phyloP scores from a whole-genome alignment of 768 basidiomycete species.

The Hygrocybe punicea region DNA sequence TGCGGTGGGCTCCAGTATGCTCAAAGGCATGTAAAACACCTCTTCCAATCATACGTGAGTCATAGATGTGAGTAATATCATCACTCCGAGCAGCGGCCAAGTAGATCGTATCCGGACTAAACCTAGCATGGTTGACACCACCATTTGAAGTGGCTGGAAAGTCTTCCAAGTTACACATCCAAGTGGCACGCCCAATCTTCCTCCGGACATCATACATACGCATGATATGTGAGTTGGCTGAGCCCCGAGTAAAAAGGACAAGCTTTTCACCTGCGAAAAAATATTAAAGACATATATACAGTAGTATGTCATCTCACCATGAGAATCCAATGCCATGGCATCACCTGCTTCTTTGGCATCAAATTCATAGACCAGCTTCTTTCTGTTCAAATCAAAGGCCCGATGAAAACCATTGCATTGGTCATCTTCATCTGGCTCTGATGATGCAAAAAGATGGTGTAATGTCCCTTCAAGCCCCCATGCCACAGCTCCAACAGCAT shows the following conservation, averaged over 20 bases:
- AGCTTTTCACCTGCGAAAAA: constrained; percentile 27
- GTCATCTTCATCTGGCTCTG: constrained; percentile 41
- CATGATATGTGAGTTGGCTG: constrained; percentile 33
- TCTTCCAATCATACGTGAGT: constrained; percentile 49
- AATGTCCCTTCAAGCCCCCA: constrained; percentile 50
- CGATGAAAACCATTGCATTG: constrained; percentile 44
- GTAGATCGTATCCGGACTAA: constrained; percentile 60
- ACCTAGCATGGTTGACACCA: constrained; percentile 49
- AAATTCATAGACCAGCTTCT: constrained; percentile 31
- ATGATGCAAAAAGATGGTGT: constrained; percentile 51
- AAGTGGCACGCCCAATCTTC: constrained; percentile 24
- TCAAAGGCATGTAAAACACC: constrained; percentile 47
- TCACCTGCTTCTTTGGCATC: constrained; percentile 54
- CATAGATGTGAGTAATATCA: constrained; percentile 60
- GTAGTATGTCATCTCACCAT: constrained; percentile 33
- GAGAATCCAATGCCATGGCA: constrained; percentile 42
- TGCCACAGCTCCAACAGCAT: constrained; percentile 43
- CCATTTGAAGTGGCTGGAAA: constrained; percentile 27
- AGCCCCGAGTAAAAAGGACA: constrained; percentile 34
- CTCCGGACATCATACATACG: constrained; percentile 53
- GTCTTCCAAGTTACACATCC: constrained; percentile 33
- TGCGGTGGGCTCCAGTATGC: constrained; percentile 40
- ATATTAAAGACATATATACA: background rate
- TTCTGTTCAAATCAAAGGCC: constrained; percentile 43
- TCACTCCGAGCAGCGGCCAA: constrained; percentile 60